Conservation (phyloP, 2,329 filamentous ascomycete species). For the Fusarium pininemorale region DNA sequence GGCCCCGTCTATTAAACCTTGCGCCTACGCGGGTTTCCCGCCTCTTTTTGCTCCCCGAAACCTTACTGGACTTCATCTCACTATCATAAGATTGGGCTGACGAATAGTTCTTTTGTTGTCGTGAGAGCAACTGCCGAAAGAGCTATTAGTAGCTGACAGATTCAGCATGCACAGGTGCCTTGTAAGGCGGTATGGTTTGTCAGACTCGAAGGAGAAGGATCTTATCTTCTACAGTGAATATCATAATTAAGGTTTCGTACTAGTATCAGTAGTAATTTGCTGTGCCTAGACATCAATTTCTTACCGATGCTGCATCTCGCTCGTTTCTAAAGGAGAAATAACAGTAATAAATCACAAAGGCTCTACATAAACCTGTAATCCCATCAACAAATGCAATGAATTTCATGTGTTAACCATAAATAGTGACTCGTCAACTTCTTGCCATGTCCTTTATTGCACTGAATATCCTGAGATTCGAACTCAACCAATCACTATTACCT, state of each 20-base stretch:
- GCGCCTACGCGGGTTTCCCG: neutral
- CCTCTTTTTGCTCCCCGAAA: neutral
- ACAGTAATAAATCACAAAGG: neutral
- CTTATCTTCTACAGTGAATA: neutral
- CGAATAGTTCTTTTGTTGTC: neutral
- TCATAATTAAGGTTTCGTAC: rapidly evolving
- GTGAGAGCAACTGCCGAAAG: neutral
- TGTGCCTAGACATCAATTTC: rapidly evolving
- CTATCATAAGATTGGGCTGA: neutral
- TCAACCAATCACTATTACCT: neutral
- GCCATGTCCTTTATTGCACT: rapidly evolving
- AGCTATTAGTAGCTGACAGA: neutral
- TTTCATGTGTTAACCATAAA: rapidly evolving
- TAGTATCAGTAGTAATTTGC: too few species aligned
- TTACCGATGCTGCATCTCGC: neutral
- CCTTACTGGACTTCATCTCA: neutral
- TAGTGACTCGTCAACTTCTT: neutral
- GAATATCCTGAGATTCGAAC: neutral
- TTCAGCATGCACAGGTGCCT: neutral
- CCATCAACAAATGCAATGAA: rapidly evolving
- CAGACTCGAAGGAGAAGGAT: rapidly evolving
- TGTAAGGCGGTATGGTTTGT: too few species aligned
- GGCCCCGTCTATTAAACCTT: neutral
- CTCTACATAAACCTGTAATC: neutral
- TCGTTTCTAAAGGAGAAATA: neutral